phyloP scores from a whole-genome alignment of 139 green algal genomes.

The Chlorella sp. region DNA sequence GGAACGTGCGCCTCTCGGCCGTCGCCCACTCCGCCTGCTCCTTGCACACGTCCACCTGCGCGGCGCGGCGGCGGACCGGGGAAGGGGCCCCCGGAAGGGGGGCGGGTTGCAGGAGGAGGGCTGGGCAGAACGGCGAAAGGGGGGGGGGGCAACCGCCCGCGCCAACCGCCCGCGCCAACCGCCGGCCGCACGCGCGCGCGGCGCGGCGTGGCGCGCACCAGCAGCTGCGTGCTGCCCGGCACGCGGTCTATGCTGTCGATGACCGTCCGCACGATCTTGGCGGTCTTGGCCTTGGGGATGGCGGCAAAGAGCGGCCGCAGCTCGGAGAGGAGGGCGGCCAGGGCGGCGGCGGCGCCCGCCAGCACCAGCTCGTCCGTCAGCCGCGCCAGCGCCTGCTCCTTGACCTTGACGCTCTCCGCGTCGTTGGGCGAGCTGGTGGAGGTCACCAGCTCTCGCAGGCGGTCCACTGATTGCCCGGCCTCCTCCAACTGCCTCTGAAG shows the following conservation, averaged over 20 bases:
- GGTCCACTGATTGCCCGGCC: neutral
- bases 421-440: constrained; percentile 40
- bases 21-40: constrained; percentile 92
- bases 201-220: constrained; percentile 79
- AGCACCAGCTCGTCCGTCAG: constrained; percentile 48
- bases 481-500: neutral
- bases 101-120: too few relatives aligned
- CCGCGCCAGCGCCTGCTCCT: constrained; percentile 65
- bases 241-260: constrained; percentile 94
- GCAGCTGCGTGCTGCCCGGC: constrained; percentile 81
- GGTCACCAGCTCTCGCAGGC: neutral
- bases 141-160: too few relatives aligned
- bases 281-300: constrained; percentile 98
- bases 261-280: constrained; percentile 94
- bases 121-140: too few relatives aligned
- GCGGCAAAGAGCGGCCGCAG: constrained; percentile 84
- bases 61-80: too few relatives aligned
- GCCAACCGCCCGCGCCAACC: too few relatives aligned
- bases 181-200: too few relatives aligned
- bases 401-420: constrained; percentile 76
- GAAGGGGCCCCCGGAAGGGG: too few relatives aligned
- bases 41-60: constrained; percentile 91
- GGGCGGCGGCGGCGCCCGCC: constrained; percentile 63
- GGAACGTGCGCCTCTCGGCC: constrained; percentile 96
- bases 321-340: constrained; percentile 82